A percentile compares a stretch with the other conserved stretches of the same genome.
Evolutionary conservation across 176 grass and related monocot species (phyloP).

Genomic region (Hyparrhenia diplandra): DNA sequence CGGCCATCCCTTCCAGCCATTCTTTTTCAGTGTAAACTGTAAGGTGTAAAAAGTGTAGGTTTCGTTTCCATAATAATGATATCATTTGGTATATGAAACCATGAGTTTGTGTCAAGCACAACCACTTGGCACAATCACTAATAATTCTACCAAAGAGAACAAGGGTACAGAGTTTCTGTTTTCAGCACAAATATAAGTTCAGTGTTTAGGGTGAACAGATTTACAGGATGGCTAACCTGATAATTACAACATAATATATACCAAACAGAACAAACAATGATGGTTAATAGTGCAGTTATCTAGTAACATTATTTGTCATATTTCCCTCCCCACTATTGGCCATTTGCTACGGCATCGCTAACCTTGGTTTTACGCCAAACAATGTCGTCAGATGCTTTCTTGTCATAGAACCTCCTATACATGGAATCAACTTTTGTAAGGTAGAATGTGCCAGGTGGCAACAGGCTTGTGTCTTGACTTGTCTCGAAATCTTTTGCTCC

Average conservation of each 20-base stretch:
- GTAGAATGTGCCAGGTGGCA: conserved; percentile 69
- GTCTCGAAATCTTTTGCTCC: conserved; percentile 79
- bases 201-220: not conserved
- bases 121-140: too few relatives aligned
- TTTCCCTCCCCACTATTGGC: not conserved
- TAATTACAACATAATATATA: not conserved
- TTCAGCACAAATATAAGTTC: conserved; percentile 12
- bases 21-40: conserved; percentile 14
- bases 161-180: not conserved
- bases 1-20: not conserved
- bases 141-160: not conserved
- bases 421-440: conserved; percentile 80
- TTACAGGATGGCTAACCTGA: not conserved
- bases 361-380: not conserved
- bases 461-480: conserved; percentile 54
- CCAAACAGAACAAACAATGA: not conserved
- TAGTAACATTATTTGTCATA: not conserved
- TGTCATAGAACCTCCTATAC: conserved; percentile 74
- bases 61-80: not conserved
- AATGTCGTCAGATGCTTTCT: conserved; percentile 21
- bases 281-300: not conserved
- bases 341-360: conserved; percentile 33
- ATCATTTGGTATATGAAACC: not conserved
- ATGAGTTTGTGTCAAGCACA: not conserved
- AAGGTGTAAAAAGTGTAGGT: not conserved